phyloP scores from a whole-genome alignment of 495 filamentous ascomycete species.

The Penicillium fimorum region DNA sequence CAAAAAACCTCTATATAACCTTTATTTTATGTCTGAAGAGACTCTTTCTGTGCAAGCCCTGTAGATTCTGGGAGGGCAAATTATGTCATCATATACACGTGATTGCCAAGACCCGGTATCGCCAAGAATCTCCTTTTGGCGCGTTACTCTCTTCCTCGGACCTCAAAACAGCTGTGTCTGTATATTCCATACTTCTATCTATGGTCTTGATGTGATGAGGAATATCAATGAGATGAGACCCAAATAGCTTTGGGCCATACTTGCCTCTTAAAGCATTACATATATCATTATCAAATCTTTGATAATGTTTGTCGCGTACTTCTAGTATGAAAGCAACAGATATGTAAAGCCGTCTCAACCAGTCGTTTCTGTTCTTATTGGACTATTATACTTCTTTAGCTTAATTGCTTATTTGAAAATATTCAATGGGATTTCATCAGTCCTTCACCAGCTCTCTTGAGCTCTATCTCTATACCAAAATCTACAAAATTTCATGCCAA shows the following conservation, averaged over 20 bases:
- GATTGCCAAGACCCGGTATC: background rate
- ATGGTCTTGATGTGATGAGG: background rate
- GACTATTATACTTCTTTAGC: background rate
- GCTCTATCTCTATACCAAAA: background rate
- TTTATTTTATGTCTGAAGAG: background rate
- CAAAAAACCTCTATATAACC: background rate
- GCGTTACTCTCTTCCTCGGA: background rate
- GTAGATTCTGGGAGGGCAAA: conserved; percentile 1
- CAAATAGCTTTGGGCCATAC: background rate
- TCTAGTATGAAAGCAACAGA: background rate
- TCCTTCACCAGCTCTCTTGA: background rate
- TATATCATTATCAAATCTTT: background rate
- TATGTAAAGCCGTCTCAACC: background rate
- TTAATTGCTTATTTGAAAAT: background rate
- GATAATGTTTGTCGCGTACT: background rate
- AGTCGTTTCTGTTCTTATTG: background rate
- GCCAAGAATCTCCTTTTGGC: background rate
- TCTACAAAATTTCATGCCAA: background rate
- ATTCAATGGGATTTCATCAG: background rate
- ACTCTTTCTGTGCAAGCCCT: background rate
- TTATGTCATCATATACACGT: conserved; percentile 7
- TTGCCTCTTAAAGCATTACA: background rate
- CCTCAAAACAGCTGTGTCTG: background rate
- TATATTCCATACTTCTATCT: background rate
- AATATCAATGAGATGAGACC: background rate